Base-by-base conservation (phyloP, 2,329 filamentous ascomycete genomes). In the Colletotrichum sp. region DNA sequence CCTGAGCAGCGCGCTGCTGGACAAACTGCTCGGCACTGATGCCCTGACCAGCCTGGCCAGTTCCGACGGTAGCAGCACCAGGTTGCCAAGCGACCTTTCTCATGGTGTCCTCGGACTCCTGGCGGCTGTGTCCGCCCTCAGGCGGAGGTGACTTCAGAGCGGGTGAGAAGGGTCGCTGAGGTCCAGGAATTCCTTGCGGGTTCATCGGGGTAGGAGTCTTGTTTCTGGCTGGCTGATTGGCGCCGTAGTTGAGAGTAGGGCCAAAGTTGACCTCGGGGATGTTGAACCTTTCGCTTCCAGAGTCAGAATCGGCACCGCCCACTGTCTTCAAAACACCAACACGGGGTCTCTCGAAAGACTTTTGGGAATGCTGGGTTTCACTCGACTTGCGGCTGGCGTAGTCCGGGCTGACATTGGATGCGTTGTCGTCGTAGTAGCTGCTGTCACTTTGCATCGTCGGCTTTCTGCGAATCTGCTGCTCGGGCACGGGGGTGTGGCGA, bases 251-350 rank as follows among this genome's bases (percentile, higher is more conserved):
- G 79, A 95, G 86, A 0, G 96, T 98, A 8, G 93, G 95, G 0
- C 96, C 96, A 85, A 98, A 98, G 83, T 98, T 93, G 77, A 98
- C 91, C 6, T 90, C 86, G 1, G 95, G 95, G 76, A 98, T 92
- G 72, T 92, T 89, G 28, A 90, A 88, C 57, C 72, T 75, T 55
- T 77, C 75, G 72, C 57, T 68, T 44, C 15, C 55, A 10, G 60
- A 79, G 32, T 71, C 77, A 9, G 80, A 80, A 2, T 87, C 85
- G 5, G 81, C 80, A n/a, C 88, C 87, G 6, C 95, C 96, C 13
- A 96, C 93, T 2, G 94, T 95, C 82, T 94, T 96, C 82, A 96
- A 87, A 8, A 96, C 92, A 65, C 96, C 96, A 78, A 94, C 94
- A 77, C 96, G 91, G 18, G 94, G 94, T 75, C 90, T 91, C 72